Base-by-base conservation (phyloP, 192 early-diverging fungal species). In the Radiomyces spectabilis region DNA sequence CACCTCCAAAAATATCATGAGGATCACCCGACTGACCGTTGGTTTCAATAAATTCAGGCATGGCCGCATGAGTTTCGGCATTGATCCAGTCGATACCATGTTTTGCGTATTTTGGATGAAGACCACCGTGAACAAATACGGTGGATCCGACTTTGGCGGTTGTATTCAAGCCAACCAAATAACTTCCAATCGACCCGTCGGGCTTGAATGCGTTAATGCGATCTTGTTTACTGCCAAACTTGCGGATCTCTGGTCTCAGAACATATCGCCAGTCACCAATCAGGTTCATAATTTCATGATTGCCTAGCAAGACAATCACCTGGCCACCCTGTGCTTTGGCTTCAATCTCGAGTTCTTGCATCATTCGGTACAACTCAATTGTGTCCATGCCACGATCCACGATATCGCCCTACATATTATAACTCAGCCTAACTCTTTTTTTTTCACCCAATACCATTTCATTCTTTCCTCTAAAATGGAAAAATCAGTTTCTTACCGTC, bases 371-470 rank as follows among this genome's bases (percentile, higher is more conserved):
- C 5, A 90, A 44, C 6, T 50, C 52, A 37, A 90, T 85, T 1
- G 85, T 88, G 57, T 90, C 85, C 0, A 76, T 65, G 15, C 87
- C 85, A 29, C 87, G 52, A 56, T 90, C 87, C 5, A 90, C 81
- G 2, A 90, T 75, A 61, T 90, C 87, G 5, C 85, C 85, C 76
- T 82, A 39, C 18, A 46, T 30, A 26, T 25, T 3, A 37, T 50
- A 2, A 18, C 6, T 51, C 1, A 24, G 16, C 42, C 10, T n/a
- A 1, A 24, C 1, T 27, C 12, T 19, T 19, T 31, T 35, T n/a
- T 42, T 33, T 2, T 8, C 27, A 21, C 30, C 21, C 46, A 19
- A 52, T 15, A 18, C 26, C 5, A 26, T 7, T 51, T 33, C 30
- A 32, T 4, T 32, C 16, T 12, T n/a, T 24, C 8, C 10, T 4